phyloP scores from a whole-genome alignment of 345 rosid genomes.

The sweet orange (Citrus sinensis) region DNA sequence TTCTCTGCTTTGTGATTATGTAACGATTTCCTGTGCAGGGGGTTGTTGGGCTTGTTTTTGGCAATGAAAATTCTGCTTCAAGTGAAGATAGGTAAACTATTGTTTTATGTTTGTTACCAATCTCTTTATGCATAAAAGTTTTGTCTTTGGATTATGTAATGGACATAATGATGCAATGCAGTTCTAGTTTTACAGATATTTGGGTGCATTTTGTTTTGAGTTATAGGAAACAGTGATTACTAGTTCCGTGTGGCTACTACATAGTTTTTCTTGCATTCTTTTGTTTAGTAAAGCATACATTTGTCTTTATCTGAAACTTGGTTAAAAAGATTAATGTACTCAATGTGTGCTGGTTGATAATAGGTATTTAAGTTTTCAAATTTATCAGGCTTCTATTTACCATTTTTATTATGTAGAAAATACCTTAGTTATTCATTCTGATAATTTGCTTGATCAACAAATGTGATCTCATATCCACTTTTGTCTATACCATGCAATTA shows the following conservation, averaged over 20 bases:
- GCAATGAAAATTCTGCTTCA: conserved; percentile 74
- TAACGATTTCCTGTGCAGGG: conserved; percentile 53
- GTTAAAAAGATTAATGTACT: background rate
- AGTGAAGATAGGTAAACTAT: conserved; percentile 65
- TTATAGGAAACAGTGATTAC: background rate
- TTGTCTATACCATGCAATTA: background rate
- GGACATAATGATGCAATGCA: background rate
- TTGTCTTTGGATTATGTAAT: background rate
- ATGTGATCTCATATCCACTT: background rate
- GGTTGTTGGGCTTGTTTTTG: conserved; percentile 88
- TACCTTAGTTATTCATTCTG: background rate
- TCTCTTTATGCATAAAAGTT: background rate
- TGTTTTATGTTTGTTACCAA: background rate
- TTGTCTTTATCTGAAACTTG: background rate
- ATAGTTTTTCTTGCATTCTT: background rate
- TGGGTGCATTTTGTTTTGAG: background rate
- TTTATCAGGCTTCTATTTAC: background rate
- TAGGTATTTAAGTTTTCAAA: too few relatives aligned
- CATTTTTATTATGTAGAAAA: background rate
- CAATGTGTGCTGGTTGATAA: background rate
- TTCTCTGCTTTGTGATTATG: background rate
- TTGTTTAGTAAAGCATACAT: background rate
- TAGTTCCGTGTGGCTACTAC: background rate
- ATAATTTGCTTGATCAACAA: background rate
- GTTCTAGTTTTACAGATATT: background rate